phyloP scores from a whole-genome alignment of 352 stramenopile species.

The Phytophthora multivora region DNA sequence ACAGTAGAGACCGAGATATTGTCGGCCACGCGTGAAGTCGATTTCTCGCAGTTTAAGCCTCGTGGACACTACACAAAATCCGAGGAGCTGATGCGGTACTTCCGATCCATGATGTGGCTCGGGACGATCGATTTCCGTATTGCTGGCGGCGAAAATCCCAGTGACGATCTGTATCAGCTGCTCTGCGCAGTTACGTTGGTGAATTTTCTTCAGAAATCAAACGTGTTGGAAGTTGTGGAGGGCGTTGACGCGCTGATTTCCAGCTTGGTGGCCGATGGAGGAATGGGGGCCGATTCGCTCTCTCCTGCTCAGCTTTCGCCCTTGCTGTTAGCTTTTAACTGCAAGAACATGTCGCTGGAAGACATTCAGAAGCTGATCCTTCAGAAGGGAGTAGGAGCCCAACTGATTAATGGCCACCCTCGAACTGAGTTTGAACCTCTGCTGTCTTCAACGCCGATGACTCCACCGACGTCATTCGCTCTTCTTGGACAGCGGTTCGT shows the following conservation, averaged over 20 bases:
- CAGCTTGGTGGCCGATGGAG: slow-evolving; percentile 19
- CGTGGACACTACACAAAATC: slow-evolving; percentile 32
- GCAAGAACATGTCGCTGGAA: too few species aligned
- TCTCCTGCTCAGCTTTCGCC: slow-evolving; percentile 4
- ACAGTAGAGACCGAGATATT: slow-evolving; percentile 9
- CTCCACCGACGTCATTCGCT: slow-evolving; percentile 13
- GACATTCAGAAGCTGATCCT: slow-evolving; percentile 16
- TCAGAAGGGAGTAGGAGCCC: slow-evolving; percentile 9
- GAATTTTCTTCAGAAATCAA: slow-evolving; percentile 5
- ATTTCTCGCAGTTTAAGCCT: slow-evolving; percentile 35
- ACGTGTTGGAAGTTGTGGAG: slow-evolving; percentile 5
- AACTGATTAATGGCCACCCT: slow-evolving; percentile 18
- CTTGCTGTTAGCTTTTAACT: too few species aligned
- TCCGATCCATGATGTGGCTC: slow-evolving; percentile 33
- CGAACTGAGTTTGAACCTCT: not conserved
- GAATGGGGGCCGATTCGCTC: slow-evolving; percentile 23
- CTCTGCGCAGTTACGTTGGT: slow-evolving; percentile 26
- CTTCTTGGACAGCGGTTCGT: slow-evolving; percentile 28
- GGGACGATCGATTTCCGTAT: slow-evolving; percentile 32
- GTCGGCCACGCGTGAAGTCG: slow-evolving; percentile 6
- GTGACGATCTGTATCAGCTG: slow-evolving; percentile 24
- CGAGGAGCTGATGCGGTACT: slow-evolving; percentile 18
- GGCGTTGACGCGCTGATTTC: slow-evolving; percentile 21
- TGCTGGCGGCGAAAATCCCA: slow-evolving; percentile 8
- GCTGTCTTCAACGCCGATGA: not conserved